Evolutionary conservation across 768 basidiomycete species (phyloP).

Genomic region (Suillus ampliporus): DNA sequence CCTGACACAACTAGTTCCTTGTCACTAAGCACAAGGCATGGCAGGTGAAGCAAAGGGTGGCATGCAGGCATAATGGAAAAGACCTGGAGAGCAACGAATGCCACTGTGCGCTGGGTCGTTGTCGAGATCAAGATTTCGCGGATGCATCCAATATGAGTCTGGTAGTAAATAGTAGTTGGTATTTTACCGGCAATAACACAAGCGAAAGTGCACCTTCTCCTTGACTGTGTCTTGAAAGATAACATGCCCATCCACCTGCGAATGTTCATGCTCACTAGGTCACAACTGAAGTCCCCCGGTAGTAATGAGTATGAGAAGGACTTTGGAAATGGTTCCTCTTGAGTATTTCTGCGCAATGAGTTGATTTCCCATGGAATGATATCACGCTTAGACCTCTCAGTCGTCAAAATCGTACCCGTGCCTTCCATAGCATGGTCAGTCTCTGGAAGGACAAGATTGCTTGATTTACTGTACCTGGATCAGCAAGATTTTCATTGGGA

Average conservation of each 20-base stretch:
- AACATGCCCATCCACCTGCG: background rate
- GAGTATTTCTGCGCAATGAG: conserved; percentile 1
- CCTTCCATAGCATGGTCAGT: conserved; percentile 1
- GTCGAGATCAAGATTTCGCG: conserved; percentile 9
- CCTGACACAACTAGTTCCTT: conserved; percentile 3
- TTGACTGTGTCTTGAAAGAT: background rate
- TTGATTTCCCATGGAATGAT: conserved; percentile 5
- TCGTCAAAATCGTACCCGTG: background rate
- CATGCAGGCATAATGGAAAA: background rate
- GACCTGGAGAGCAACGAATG: conserved; percentile 6
- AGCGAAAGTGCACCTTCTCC: background rate
- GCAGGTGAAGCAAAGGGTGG: conserved; percentile 6
- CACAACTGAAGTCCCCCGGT: conserved; percentile 3
- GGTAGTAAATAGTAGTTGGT: background rate
- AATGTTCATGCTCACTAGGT: background rate
- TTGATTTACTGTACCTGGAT: background rate
- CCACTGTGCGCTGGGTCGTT: background rate
- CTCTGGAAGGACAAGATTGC: background rate
- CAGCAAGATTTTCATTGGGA: background rate
- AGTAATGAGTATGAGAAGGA: background rate
- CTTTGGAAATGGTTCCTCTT: background rate
- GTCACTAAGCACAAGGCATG: conserved; percentile 1
- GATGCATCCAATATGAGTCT: conserved; percentile 8
- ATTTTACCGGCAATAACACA: background rate
- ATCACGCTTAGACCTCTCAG: background rate